These are phyloP conservation scores for Suaeda aralocaspica DNA, from an alignment of 148 eudicot species.

Conservation along the genomic window DNA sequence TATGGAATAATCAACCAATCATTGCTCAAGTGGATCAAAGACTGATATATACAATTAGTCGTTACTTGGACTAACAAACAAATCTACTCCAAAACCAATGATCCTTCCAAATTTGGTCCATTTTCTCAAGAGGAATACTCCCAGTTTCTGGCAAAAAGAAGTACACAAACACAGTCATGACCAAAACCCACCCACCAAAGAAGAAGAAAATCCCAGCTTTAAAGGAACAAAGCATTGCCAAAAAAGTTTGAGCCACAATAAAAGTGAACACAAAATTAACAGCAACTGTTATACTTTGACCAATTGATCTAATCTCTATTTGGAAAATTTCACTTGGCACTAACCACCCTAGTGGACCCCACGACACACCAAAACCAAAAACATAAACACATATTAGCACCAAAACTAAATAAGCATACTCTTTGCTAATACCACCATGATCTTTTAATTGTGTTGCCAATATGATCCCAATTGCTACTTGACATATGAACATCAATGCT, in stretches of 20 bases:
- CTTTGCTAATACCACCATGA: conserved; percentile 24
- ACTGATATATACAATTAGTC: no score
- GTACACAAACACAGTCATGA: conserved; percentile 33
- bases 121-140: conserved; percentile 29
- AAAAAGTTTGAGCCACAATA: conserved; percentile 24
- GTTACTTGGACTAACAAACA: not conserved
- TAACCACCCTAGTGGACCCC: conserved; percentile 37
- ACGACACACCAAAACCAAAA: conserved; percentile 26
- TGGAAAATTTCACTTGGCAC: conserved; percentile 35
- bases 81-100: conserved; percentile 34
- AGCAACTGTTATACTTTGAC: conserved; percentile 32
- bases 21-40: no score
- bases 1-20: no score
- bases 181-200: conserved; percentile 36
- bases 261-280: conserved; percentile 31
- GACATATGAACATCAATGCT: conserved; percentile 35
- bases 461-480: conserved; percentile 23
- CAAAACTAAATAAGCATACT: conserved; percentile 25
- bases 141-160: conserved; percentile 30
- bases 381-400: conserved; percentile 28
- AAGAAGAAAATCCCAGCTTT: conserved; percentile 35
- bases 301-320: conserved; percentile 27
- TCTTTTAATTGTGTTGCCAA: conserved; percentile 23
- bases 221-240: conserved; percentile 33
- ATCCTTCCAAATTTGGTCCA: conserved; percentile 30